These are phyloP conservation scores for Bipolaris gigantea DNA, from an alignment of 2,329 filamentous ascomycete species.

Conservation along the genomic window DNA sequence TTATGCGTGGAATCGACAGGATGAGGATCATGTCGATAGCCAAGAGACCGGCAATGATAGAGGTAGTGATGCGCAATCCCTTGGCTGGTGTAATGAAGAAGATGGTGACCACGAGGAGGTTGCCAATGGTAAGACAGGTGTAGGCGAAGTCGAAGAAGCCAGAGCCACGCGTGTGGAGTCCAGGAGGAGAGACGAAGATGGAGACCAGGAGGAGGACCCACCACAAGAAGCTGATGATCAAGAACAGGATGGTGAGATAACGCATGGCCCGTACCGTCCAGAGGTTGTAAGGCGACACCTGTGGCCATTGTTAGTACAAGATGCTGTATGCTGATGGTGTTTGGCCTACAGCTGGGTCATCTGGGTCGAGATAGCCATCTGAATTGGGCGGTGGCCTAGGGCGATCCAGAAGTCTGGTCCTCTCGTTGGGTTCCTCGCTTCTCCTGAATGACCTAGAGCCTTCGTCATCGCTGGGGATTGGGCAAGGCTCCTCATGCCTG, in stretches of 20 bases:
- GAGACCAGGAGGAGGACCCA: slow-evolving; percentile 89
- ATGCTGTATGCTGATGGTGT: not conserved
- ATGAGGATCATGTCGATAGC: slow-evolving; percentile 79
- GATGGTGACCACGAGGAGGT: slow-evolving; percentile 73
- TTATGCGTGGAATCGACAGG: slow-evolving; percentile 70
- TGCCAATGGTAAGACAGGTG: slow-evolving; percentile 74
- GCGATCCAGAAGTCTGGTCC: slow-evolving; percentile 66
- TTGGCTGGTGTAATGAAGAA: slow-evolving; percentile 88
- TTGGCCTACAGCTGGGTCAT: slow-evolving; percentile 74
- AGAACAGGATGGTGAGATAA: slow-evolving; percentile 75
- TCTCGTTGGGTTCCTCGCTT: slow-evolving; percentile 57
- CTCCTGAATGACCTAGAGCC: slow-evolving; percentile 33
- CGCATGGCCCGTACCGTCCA: slow-evolving; percentile 84
- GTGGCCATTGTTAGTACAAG: slow-evolving; percentile 23
- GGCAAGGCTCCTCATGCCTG: slow-evolving; percentile 17
- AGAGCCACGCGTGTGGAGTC: slow-evolving; percentile 83
- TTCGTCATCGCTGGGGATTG: slow-evolving; percentile 26
- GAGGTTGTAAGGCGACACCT: slow-evolving; percentile 87
- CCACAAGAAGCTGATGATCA: slow-evolving; percentile 80
- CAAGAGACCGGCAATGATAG: slow-evolving; percentile 67
- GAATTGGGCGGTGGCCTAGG: slow-evolving; percentile 60
- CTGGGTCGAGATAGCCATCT: slow-evolving; percentile 71
- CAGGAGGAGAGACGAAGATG: slow-evolving; percentile 86
- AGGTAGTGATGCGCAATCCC: slow-evolving; percentile 72
- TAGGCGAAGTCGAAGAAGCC: slow-evolving; percentile 89